Evolutionary conservation across 176 grass and related monocot genomes (phyloP), one percentile per base, ranked within the genome.

Genomic region (Oryza coarctata): DNA sequence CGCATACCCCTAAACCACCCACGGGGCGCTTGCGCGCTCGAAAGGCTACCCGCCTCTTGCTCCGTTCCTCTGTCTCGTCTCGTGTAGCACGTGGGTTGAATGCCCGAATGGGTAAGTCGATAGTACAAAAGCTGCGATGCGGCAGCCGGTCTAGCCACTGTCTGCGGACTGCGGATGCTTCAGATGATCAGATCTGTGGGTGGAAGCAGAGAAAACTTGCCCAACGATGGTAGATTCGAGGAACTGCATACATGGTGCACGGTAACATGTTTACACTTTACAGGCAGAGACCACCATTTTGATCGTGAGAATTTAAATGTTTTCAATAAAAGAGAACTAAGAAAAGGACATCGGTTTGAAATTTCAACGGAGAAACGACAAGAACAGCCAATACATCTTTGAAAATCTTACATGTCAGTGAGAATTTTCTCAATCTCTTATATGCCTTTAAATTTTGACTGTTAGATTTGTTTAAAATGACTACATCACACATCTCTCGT

Each of bases 31-130:
- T 80, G 75, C 69, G 81, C 43, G 62, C 60, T 33, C 81, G 28
- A 88, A 88, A 60, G 86, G 86, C 36, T 81, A 79, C 27, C 45
- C 35, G 43, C 44, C 67, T 72, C 65, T 70, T 20, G 15, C 44
- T 9, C 10, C 44, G 26, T 6, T 14, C 57, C 30, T 11, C 32
- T 4, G 32, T 44, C 49, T n/a, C 65, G 44, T 27, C 44, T 29
- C 15, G 31, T 14, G 20, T 41, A n/a, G n/a, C n/a, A 12, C 10
- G 27, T 0, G 17, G 34, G n/a, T 31, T 28, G 22, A 57, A 7
- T 35, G 18, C 25, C 43, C 12, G 12, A 41, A 41, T 1, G 68
- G 12, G 68, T 15, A 70, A 41, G 6, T 18, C 62, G 27, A 25
- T 11, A 1, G 3, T 33, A 41, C 67, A 61, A 71, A 61, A 71